Evolutionary conservation across 2,329 filamentous ascomycete species (phyloP), one percentile per base, ranked within the genome.

Genomic region (Beauveria scarabaeidicola): DNA sequence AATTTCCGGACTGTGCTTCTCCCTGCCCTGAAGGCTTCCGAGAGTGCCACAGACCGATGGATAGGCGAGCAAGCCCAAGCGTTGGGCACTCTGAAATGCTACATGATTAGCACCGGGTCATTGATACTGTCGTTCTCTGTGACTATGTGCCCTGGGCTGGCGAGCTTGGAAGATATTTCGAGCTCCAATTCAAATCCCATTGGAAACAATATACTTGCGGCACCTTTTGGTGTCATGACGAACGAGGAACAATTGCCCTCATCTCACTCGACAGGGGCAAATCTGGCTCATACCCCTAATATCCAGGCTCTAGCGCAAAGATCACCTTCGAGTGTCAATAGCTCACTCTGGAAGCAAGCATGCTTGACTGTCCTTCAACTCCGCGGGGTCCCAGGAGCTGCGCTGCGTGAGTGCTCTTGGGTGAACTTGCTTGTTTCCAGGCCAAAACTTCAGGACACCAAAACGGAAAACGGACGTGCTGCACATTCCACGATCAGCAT

Each of bases 21-120:
- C 56, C 69, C 75, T 25, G 61, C 73, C 15, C 61, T 66, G 47
- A 64, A 68, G 54, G 66, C 68, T n/a, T 61, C 66, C 17, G 60
- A 64, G 44, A 66, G 66, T 32, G 70, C 73, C 29, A 67, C 64
- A 29, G 67, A 70, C 36, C 63, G 67, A n/a, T 63, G 63, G 8
- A 64, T 68, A 11, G 64, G 67, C 9, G 70, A 32, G 11, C 60
- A 58, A 10, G 61, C 65, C 17, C 68, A 69, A 15, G 62, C 79
- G 3, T 69, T 81, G 23, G 81, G 78, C 3, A 82, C 78, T 7
- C 75, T 85, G 17, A 77, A 78, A 52, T 74, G 79, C 9, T 81
- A 82, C 62, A 67, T 85, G 54, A 84, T 82, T 6, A 84, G 80
- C 1, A 80, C 79, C 0, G 82, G 82, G 2, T 75, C 76, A 11